Conservation (phyloP, 805 yeast species). For the Scheffersomyces coipomensis region DNA sequence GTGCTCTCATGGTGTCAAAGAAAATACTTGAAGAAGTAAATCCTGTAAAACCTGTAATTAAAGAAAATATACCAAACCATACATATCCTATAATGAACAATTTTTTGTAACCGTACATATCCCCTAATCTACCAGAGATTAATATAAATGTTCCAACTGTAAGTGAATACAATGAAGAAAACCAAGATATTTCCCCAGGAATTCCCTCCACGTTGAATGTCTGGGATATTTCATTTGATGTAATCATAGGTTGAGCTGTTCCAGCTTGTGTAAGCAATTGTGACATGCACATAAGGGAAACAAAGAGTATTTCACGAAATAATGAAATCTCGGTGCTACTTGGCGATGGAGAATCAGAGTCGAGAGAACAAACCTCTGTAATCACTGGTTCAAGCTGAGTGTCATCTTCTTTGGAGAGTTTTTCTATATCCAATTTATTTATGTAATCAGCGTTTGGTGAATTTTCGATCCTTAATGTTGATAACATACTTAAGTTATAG, state of each 20-base stretch:
- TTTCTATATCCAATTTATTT: too few relatives aligned
- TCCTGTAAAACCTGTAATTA: conserved; percentile 25
- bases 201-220: conserved; percentile 21
- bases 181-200: conserved; percentile 34
- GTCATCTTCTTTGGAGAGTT: too few relatives aligned
- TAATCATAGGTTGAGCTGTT: conserved; percentile 25
- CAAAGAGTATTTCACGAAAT: conserved; percentile 19
- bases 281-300: conserved; percentile 22
- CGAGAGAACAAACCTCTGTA: too few relatives aligned
- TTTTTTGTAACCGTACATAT: conserved; percentile 31
- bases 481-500: too few relatives aligned
- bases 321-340: conserved; percentile 19
- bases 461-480: too few relatives aligned
- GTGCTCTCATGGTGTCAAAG: conserved; percentile 27
- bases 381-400: too few relatives aligned
- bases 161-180: conserved; percentile 30
- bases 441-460: too few relatives aligned
- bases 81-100: conserved; percentile 23
- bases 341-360: conserved; percentile 10
- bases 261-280: conserved; percentile 32
- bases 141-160: conserved; percentile 37
- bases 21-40: conserved; percentile 20
- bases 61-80: conserved; percentile 20
- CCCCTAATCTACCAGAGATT: conserved; percentile 33
- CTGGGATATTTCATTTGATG: conserved; percentile 15